phyloP scores from a whole-genome alignment of 164 flowering plant genomes.

The Kingdonia uniflora region DNA sequence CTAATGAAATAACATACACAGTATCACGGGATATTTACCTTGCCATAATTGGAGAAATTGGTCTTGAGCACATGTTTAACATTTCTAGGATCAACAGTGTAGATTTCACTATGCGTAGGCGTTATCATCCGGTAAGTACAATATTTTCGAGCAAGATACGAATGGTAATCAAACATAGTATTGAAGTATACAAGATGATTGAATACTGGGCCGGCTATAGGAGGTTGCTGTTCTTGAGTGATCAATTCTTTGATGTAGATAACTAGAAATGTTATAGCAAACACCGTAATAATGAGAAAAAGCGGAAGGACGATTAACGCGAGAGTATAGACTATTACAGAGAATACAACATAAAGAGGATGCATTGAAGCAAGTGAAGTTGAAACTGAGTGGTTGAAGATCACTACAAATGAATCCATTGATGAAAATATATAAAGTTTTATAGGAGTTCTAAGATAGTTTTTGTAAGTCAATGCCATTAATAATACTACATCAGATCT shows the following conservation, averaged over 20 bases:
- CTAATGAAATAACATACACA: neutral
- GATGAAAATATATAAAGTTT: too few species aligned
- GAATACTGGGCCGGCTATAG: conserved; percentile 24
- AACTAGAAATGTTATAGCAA: conserved; percentile 1
- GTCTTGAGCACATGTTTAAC: conserved; percentile 37
- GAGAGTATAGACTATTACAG: neutral
- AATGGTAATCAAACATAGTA: conserved; percentile 23
- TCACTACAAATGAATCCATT: too few species aligned
- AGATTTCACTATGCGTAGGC: conserved; percentile 24
- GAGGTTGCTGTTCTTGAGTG: conserved; percentile 15
- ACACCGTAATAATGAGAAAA: conserved; percentile 1
- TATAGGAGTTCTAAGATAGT: too few species aligned
- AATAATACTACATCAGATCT: too few species aligned
- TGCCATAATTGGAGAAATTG: conserved; percentile 29
- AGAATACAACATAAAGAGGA: neutral
- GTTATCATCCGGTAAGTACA: conserved; percentile 21
- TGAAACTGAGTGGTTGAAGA: too few species aligned
- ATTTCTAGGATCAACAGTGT: conserved; percentile 29
- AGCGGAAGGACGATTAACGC: neutral
- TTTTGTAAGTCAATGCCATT: too few species aligned
- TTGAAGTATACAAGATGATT: conserved; percentile 28
- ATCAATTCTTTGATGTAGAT: conserved; percentile 2
- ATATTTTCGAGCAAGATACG: conserved; percentile 19
- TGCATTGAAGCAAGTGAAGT: conserved; percentile 1
- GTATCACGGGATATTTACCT: conserved; percentile 14